Conservation (phyloP, 352 stramenopile species). For the Phytophthora capsici region DNA sequence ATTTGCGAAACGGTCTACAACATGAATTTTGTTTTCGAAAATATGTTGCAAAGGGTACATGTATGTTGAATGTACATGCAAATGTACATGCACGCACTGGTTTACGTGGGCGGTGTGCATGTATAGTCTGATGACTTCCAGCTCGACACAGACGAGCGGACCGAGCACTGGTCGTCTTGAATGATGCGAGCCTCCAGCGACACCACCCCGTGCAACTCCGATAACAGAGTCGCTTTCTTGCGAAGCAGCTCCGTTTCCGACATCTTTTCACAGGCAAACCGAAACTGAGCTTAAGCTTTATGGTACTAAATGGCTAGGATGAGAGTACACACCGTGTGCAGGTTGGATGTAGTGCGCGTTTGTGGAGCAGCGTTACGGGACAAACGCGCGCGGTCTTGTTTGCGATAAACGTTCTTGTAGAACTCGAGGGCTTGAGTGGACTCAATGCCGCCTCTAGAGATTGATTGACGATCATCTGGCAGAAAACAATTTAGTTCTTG, state of each 20-base stretch:
- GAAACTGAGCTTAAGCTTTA: neutral
- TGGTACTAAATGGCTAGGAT: neutral
- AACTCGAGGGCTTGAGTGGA: constrained; percentile 58
- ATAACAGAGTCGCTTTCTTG: constrained; percentile 59
- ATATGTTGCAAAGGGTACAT: no score
- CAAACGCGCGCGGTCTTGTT: constrained; percentile 49
- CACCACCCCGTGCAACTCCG: constrained; percentile 62
- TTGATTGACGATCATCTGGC: constrained; percentile 20
- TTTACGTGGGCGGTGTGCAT: neutral
- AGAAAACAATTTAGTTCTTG: no score
- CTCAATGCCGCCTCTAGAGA: constrained; percentile 20
- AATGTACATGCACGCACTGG: no score
- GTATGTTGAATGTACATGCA: no score
- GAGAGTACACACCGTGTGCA: constrained; percentile 42
- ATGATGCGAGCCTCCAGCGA: constrained; percentile 58
- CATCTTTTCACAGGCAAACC: constrained; percentile 34
- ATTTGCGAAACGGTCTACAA: no score
- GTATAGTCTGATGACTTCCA: constrained; percentile 56
- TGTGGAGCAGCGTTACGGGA: constrained; percentile 15
- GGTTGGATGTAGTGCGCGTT: constrained; percentile 31
- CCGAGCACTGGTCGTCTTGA: constrained; percentile 66
- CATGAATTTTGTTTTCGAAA: no score
- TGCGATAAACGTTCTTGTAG: constrained; percentile 55
- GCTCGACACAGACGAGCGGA: constrained; percentile 76
- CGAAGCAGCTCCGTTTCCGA: constrained; percentile 59